Base-by-base conservation (phyloP, 129 eudicot genomes). In the Mikania micrantha region DNA sequence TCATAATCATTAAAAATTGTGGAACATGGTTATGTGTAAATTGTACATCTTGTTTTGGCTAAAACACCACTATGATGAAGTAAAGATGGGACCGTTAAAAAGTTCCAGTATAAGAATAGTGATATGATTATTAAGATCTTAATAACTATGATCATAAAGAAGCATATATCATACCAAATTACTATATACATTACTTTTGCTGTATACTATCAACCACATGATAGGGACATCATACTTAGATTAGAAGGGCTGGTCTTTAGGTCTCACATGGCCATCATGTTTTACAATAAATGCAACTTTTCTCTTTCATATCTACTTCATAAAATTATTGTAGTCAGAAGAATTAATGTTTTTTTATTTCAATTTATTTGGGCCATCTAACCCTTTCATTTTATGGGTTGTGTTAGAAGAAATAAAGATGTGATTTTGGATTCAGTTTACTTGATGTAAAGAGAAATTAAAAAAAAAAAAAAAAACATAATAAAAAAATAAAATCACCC, bases 61-160 rank as follows among this genome's bases (percentile, higher is more conserved):
- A 36, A 22, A 54, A 24, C 5, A 13, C 64, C 25, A 35, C 38
- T 35, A 21, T 35, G 22, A 54, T 69, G 9, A 22, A 5, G 17
- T 52, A 38, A 70, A 42, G 12, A 54, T 27, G 25, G 64, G 39
- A 17, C 29, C 66, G 15, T 21, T 21, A 70, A 40, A 38, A 40
- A 28, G 38, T 56, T 57, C 6, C 63, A 5, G 28, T 44, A 40
- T 59, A 40, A 27, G 57, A 39, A 24, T 59, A 40, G 31, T 28
- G 31, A 70, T 44, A 45, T 29, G 42, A 44, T 41, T 45, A 22
- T 11, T 44, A 44, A 45, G 58, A 66, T 66, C 28, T 44, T 66
- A 45, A 66, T 47, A 29, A 28, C 41, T 47, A 45, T 66, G 71
- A 29, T 66, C 58, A 66, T 45, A 28, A 47, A 47, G 59, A 66